Base-by-base conservation (phyloP, 169 alveolate species). In the Eimeria praecox region DNA sequence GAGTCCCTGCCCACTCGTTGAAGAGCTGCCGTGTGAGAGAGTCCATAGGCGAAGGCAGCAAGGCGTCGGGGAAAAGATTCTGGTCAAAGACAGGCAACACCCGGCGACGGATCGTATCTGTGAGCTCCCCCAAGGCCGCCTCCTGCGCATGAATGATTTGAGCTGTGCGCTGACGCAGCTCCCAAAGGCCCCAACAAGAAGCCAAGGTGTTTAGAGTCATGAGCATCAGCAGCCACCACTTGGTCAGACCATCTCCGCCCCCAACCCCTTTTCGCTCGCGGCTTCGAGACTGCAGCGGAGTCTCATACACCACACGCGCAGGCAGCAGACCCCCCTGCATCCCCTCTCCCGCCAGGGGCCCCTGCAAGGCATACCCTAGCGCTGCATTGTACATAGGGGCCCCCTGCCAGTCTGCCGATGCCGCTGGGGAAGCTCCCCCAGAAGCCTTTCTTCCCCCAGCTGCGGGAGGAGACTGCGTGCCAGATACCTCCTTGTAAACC, bases 71-170 rank as follows among this genome's bases (percentile, higher is more conserved):
- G 64, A 78, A 78, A 27, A 78, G 62, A 12, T 46, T n/a, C 56
- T 78, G 88, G 27, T 78, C 88, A 8, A 42, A 78, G 24, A 78
- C 64, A 78, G 88, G 88, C 44, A 78, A 22, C 64, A 78, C 66
- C 18, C 91, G 91, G 4, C 73, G 59, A n/a, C 73, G 54, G 44
- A 83, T 54, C 30, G 73, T 54, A 22, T 83, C 91, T 30, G 73
- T 54, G 35, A 83, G 91, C 33, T 83, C 91, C 64, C 91, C 91
- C 91, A 83, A 22, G 75, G 91, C 91, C 49, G 71, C 91, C 71
- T 83, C 91, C 75, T 83, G 91, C 40, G 91, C 69, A 35, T 83
- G 91, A n/a, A 83, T 46, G 49, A 83, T 52, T 54, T 83, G 91
- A 1, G 69, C 91, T 20, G 73, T 83, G 22, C 91, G 66, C 42